Conservation (phyloP, 306 rosid genomes). For the Vigna hirtella region DNA sequence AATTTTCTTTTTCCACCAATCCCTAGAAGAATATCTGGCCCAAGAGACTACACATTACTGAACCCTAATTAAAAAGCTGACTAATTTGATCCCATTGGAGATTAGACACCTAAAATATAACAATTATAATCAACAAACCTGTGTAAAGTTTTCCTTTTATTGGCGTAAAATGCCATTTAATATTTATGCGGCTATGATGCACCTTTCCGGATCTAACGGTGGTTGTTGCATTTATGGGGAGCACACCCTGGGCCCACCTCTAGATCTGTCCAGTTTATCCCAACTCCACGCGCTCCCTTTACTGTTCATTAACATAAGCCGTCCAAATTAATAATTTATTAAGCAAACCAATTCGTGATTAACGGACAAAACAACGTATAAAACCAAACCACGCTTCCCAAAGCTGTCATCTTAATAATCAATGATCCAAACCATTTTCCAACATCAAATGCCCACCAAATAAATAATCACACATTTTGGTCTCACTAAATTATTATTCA, state of each 20-base stretch:
- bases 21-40: constrained; percentile 99
- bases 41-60: constrained; percentile 66
- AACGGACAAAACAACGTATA: neutral
- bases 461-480: neutral
- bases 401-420: neutral
- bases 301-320: constrained; percentile 26
- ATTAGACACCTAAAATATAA: constrained; percentile 41
- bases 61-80: constrained; percentile 74
- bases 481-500: no score
- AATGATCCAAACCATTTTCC: neutral
- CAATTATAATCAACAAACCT: constrained; percentile 1
- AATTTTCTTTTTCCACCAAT: constrained; percentile 57
- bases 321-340: constrained; percentile 26
- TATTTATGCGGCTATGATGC: constrained; percentile 71
- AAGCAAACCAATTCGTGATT: neutral
- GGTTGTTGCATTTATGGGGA: constrained; percentile 66
- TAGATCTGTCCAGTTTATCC: constrained; percentile 66
- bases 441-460: neutral
- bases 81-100: constrained; percentile 54
- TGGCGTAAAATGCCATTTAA: constrained; percentile 40
- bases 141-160: constrained; percentile 18
- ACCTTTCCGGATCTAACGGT: constrained; percentile 75
- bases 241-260: constrained; percentile 57
- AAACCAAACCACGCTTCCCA: neutral
- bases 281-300: constrained; percentile 55